phyloP scores from a whole-genome alignment of 371 early-diverging fungal genomes.

The Mucor velutinosus region DNA sequence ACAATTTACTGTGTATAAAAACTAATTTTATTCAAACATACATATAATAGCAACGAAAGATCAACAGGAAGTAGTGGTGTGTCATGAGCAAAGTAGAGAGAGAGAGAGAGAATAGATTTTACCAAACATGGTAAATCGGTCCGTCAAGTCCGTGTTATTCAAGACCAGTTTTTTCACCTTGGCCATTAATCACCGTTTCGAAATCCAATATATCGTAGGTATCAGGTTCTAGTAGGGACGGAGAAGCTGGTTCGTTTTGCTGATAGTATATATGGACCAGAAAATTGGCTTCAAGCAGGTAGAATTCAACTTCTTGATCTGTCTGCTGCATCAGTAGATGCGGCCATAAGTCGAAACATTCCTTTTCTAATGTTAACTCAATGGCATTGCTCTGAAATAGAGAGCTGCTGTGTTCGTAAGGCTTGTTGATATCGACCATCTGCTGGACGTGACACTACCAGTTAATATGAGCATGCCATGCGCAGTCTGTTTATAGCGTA shows the following conservation, averaged over 20 bases:
- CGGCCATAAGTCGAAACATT: constrained; percentile 12
- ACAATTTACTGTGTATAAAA: background rate
- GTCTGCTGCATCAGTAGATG: constrained; percentile 20
- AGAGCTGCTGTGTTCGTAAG: background rate
- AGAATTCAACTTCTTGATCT: constrained; percentile 5
- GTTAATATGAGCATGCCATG: background rate
- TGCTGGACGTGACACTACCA: constrained; percentile 10
- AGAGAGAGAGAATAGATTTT: background rate
- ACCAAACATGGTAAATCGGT: constrained; percentile 11
- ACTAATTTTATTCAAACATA: background rate
- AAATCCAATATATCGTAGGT: constrained; percentile 21
- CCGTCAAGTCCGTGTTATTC: constrained; percentile 24
- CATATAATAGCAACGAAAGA: background rate
- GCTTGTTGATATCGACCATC: constrained; percentile 6
- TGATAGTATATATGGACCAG: constrained; percentile 2
- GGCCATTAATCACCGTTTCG: constrained; percentile 24
- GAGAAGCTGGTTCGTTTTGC: background rate
- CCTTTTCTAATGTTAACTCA: constrained; percentile 16
- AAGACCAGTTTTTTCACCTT: constrained; percentile 27
- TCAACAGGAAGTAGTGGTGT: background rate
- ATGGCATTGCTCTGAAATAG: background rate
- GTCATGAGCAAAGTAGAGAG: background rate
- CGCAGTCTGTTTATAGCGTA: background rate
- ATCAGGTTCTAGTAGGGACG: background rate
- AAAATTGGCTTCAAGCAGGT: constrained; percentile 8